Conservation (phyloP, 2,329 filamentous ascomycete species). For the Lasiodiplodia hormozganensis region DNA sequence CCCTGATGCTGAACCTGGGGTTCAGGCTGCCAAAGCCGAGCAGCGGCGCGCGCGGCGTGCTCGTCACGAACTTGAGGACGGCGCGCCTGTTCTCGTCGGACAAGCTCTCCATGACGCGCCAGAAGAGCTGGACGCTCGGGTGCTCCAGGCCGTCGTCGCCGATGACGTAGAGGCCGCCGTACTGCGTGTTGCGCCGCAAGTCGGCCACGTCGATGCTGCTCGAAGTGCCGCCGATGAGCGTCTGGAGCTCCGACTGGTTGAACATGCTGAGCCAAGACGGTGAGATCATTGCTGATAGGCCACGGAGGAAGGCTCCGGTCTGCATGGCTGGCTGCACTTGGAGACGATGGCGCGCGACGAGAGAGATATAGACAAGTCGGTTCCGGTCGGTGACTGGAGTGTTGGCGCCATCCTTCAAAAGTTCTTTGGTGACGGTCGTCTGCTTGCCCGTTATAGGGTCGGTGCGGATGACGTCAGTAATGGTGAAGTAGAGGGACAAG, state of each 20-base stretch:
- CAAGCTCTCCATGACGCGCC: constrained; percentile 82
- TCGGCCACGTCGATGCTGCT: constrained; percentile 88
- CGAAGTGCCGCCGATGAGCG: constrained; percentile 86
- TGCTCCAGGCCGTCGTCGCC: constrained; percentile 91
- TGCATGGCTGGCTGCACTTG: constrained; percentile 80
- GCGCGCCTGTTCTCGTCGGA: constrained; percentile 79
- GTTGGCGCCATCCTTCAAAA: constrained; percentile 78
- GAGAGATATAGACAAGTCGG: constrained; percentile 90
- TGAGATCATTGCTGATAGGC: constrained; percentile 85
- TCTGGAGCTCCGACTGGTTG: constrained; percentile 94
- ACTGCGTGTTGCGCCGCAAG: constrained; percentile 80
- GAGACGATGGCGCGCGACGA: constrained; percentile 86
- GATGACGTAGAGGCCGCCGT: constrained; percentile 85
- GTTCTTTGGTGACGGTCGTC: constrained; percentile 72
- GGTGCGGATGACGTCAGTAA: constrained; percentile 70
- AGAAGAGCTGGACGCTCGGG: constrained; percentile 84
- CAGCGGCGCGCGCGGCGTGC: constrained; percentile 86
- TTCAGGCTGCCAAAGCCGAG: constrained; percentile 87
- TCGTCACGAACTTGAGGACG: constrained; percentile 95
- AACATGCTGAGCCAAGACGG: constrained; percentile 98
- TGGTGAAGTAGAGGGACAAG: constrained; percentile 86
- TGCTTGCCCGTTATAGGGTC: constrained; percentile 50
- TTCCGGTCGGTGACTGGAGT: constrained; percentile 89
- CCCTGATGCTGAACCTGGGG: constrained; percentile 87
- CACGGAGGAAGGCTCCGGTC: constrained; percentile 85